Conservation (phyloP, 2,329 filamentous ascomycete genomes). For the Sporothrix dimorphospora region DNA sequence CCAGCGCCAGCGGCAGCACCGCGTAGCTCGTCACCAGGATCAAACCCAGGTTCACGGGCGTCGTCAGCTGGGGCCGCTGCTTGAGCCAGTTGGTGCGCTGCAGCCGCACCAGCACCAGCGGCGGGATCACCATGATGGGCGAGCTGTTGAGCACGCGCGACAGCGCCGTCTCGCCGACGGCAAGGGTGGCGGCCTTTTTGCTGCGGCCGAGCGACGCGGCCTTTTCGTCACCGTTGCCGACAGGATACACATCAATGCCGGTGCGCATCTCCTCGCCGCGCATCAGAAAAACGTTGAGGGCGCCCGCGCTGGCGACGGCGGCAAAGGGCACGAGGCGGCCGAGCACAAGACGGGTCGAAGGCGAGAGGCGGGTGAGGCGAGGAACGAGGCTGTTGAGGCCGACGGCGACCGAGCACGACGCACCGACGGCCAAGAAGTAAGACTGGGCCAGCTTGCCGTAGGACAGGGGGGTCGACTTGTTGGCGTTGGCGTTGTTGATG, state of each 20-base stretch:
- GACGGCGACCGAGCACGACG: slow-evolving; percentile 90
- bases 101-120: slow-evolving; percentile 79
- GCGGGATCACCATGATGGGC: slow-evolving; percentile 95
- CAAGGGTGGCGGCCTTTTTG: slow-evolving; percentile 82
- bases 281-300: slow-evolving; percentile 96
- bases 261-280: slow-evolving; percentile 90
- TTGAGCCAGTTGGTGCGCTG: slow-evolving; percentile 84
- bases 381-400: slow-evolving; percentile 90
- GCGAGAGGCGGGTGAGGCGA: slow-evolving; percentile 74
- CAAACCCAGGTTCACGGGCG: slow-evolving; percentile 83
- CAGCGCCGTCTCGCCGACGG: slow-evolving; percentile 89
- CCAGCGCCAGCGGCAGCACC: slow-evolving; percentile 85
- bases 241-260: slow-evolving; percentile 91
- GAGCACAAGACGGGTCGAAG: slow-evolving; percentile 74
- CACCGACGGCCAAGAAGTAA: slow-evolving; percentile 87
- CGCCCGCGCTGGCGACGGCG: slow-evolving; percentile 87
- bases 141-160: slow-evolving; percentile 91
- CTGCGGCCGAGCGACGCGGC: slow-evolving; percentile 78
- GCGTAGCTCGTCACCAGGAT: slow-evolving; percentile 87
- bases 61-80: slow-evolving; percentile 72
- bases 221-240: slow-evolving; percentile 57
- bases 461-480: slow-evolving; percentile 91
- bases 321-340: slow-evolving; percentile 93
- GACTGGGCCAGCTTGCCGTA: slow-evolving; percentile 81
- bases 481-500: slow-evolving; percentile 96